These are phyloP conservation scores for Chrysopogon serrulatus DNA, from an alignment of 176 grass and related monocot species.

Conservation along the genomic window DNA sequence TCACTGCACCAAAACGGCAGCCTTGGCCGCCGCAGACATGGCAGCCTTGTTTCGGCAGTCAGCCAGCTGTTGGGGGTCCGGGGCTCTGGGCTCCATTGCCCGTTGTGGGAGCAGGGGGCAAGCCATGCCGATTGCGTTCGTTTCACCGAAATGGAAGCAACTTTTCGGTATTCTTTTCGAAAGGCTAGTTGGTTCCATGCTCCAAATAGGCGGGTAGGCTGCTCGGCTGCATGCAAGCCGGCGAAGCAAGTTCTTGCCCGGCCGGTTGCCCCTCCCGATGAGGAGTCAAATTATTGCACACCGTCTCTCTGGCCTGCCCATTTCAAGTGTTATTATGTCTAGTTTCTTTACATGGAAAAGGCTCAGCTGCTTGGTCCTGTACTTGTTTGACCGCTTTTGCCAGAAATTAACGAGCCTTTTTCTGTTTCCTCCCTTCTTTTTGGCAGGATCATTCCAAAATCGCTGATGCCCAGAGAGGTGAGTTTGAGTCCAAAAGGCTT, in stretches of 20 bases:
- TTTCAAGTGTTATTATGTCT: neutral
- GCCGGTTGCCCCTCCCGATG: neutral
- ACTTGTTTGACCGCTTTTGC: constrained; percentile 40
- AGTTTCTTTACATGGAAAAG: constrained; percentile 37
- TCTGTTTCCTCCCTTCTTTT: neutral
- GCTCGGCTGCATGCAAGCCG: constrained; percentile 8
- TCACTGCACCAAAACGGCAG: constrained; percentile 32
- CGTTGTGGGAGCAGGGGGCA: constrained; percentile 20
- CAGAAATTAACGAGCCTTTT: constrained; percentile 36
- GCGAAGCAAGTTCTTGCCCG: neutral
- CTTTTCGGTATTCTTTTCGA: constrained; percentile 47
- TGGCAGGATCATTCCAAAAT: constrained; percentile 82
- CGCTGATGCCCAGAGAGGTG: constrained; percentile 86
- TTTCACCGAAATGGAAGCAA: constrained; percentile 51
- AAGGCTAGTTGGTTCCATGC: constrained; percentile 44
- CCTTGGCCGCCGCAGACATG: constrained; percentile 20
- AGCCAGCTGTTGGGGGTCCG: neutral
- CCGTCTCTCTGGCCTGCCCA: neutral
- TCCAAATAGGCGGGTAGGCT: neutral
- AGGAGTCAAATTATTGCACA: neutral
- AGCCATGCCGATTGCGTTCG: constrained; percentile 15
- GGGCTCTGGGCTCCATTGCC: constrained; percentile 33
- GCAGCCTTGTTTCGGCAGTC: constrained; percentile 33
- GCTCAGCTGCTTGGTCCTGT: neutral
- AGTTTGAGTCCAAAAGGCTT: constrained; percentile 36